Evolutionary conservation across 768 basidiomycete genomes (phyloP), one percentile per base, ranked within the genome.

Genomic region (Aureoboletus auriporus): DNA sequence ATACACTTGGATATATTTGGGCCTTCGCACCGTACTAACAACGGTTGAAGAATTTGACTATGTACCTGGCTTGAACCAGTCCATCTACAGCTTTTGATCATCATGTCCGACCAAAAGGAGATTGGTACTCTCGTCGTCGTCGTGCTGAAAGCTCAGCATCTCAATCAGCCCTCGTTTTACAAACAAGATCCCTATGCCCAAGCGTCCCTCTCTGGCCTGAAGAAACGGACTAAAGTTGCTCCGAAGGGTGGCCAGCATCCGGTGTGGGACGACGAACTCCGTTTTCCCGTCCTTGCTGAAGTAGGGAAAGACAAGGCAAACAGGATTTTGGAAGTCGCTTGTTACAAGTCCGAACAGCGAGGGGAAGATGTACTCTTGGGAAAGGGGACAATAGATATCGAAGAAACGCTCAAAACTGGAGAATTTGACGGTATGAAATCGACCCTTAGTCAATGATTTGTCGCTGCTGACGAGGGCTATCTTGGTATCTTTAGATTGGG

Each of bases 241-340:
- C 74, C 82, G 55, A 91, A 85, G 62, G 93, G 93, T 3, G 94
- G 94, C 0, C 94, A 97, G 62, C 87, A 90, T 66, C 94, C 94
- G 2, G 80, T 84, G 50, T 97, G 93, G 92, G 93, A 96, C 62
- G 82, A 82, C 30, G 93, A 96, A 66, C 66, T 94, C 44, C 80
- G 91, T 37, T 83, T 93, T 64, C 77, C 83, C 6, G 74, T 97
- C 40, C 64, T 78, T 56, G 82, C 80, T 57, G 77, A 78, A n/a
- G 64, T 62, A 8, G 77, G 79, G 30, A 81, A 82, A 53, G 65
- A 67, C 40, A 64, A 44, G 5, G 42, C 31, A 20, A 71, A 73
- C 54, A 71, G 84, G 64, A 79, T 75, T 44, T 64, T 96, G 36
- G 81, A 84, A 54, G 73, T 95, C 1, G 77, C 83, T 12, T 91